Base-by-base conservation (phyloP, 2,329 filamentous ascomycete genomes). In the Taxawa tesnikishii region DNA sequence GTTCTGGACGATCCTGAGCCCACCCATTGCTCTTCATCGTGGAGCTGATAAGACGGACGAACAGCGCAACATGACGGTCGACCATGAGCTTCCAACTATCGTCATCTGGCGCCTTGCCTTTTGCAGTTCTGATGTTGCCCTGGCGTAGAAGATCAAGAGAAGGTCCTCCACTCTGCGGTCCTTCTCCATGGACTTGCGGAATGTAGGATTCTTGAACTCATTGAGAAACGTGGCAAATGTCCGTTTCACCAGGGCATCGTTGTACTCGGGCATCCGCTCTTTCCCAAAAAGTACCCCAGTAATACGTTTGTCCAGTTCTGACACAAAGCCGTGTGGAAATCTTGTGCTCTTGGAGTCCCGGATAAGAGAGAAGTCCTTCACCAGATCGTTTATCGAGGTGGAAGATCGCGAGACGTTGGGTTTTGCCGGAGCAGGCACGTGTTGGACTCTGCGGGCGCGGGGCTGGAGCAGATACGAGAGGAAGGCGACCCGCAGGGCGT, bases 171-270 rank as follows among this genome's bases (percentile, higher is more conserved):
- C 79, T 49, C 88, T 79, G 40, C 88, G 74, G 55, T 94, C 88
- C 59, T 93, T 93, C 51, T 94, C 85, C 65, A 94, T 84, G 37
- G 77, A 79, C 61, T 85, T 92, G 44, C 83, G 79, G 50, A 94
- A 94, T 28, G 74, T 76, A 39, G 78, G 77, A 40, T 92, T 83
- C 45, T 88, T 94, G 54, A 98, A 82, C 35, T 84, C 81, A 37
- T 88, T 94, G 53, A 94, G 79, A 42, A 94, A 94, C 43, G 84
- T 83, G 34, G 84, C 90, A 60, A 98, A 98, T 2, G 84, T 92
- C 39, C 88, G 73, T 61, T 94, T 94, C 42, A 98, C 79, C 15
- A 79, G 67, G n/a, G 82, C 68, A 62, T 98, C 90, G 50, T 80
- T 83, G 59, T 81, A 98, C 49, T 92, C 90, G 10, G 83, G 84